Evolutionary conservation across 1,284 basidiomycete genomes (phyloP), one percentile per base, ranked within the genome.

Genomic region (Trametes pubescens): DNA sequence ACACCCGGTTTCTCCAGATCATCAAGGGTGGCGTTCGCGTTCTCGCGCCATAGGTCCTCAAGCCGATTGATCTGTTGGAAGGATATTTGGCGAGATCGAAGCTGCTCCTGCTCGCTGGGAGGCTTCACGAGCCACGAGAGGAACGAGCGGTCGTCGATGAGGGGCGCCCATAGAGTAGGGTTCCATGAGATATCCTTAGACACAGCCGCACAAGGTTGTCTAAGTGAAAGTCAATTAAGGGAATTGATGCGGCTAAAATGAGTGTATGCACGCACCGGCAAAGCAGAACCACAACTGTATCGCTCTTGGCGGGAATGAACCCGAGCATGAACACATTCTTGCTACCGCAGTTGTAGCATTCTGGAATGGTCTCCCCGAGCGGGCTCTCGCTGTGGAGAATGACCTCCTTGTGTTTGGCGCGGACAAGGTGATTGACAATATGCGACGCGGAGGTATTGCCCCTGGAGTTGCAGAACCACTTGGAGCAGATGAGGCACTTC

Each of bases 381-480:
- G 96, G 95, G 61, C 93, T 93, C 73, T 99, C 96, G 59, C 93
- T 92, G 76, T 99, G 98, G 51, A 99, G 81, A 65, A 96, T 93
- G 65, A 99, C 97, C 76, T 99, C 97, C 81, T 99, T 99, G 82
- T 99, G 98, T 80, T 99, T 98, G 32, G 98, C 96, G 73, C 97
- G 94, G 59, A 99, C 98, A 61, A 99, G 87, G 79, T 99, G 98
- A 78, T 98, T 98, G 73, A 99, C 97, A 72, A 99, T 99, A 77
- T 99, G 98, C 2, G 96, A 98, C 3, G 96, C 97, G 0, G 96
- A 97, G 2, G 96, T 98, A 74, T 96, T 97, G 58, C 97, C 96
- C 57, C 97, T 89, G n/a, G 97, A 97, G 78, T 99, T 99, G 84
- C 98, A 99, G 78, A 99, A 99, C 96, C 97, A 99, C 78, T 99